A percentile compares a stretch with the other conserved stretches of the same genome.
Evolutionary conservation across 768 basidiomycete genomes (phyloP).

Genomic region (Mycena metata): DNA sequence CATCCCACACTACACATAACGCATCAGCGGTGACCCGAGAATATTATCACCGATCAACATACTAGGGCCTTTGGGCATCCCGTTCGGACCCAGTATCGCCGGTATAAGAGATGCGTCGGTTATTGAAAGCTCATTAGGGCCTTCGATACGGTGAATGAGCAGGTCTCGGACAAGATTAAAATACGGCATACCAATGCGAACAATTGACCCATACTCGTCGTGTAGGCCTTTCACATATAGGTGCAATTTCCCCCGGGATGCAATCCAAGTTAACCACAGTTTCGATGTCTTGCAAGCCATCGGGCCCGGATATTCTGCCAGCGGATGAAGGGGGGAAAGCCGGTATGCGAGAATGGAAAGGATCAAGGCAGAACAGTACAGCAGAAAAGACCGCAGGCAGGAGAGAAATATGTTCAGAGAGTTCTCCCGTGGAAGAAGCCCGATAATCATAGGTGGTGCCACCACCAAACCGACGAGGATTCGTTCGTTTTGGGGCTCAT

Average conservation of each 20-base stretch:
- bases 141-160: conserved; percentile 39
- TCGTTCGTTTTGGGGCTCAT: conserved; percentile 7
- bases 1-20: conserved; percentile 49
- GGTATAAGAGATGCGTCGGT: conserved; percentile 49
- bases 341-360: conserved; percentile 53
- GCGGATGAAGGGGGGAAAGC: conserved; percentile 62
- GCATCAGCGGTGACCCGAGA: too few species aligned
- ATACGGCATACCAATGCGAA: conserved; percentile 61
- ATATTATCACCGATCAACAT: conserved; percentile 32
- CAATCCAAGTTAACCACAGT: conserved; percentile 50
- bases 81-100: conserved; percentile 50
- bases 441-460: not conserved
- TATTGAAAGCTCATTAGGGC: conserved; percentile 62
- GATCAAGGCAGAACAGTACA: conserved; percentile 28
- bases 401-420: not conserved
- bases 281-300: conserved; percentile 54
- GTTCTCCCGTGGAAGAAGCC: not conserved
- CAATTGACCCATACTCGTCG: conserved; percentile 63
- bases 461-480: conserved; percentile 4
- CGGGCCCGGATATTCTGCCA: conserved; percentile 63
- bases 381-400: not conserved
- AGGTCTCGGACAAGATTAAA: not conserved
- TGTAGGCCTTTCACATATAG: conserved; percentile 60
- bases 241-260: conserved; percentile 57
- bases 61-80: conserved; percentile 58